Conservation (phyloP, 1,139 yeast genomes). For the Meyerozyma elateridarum region DNA sequence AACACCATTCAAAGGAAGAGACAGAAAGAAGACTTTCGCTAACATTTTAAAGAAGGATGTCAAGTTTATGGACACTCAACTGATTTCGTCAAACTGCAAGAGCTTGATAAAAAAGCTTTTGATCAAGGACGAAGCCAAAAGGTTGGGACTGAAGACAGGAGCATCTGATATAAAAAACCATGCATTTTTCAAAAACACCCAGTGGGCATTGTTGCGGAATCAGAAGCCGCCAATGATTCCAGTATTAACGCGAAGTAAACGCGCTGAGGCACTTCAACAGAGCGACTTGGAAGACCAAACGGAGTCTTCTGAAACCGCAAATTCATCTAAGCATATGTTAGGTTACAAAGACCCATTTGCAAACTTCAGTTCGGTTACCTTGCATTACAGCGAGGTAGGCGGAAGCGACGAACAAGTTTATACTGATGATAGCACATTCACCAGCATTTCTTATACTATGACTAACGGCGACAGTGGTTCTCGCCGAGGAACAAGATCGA, state of each 20-base stretch:
- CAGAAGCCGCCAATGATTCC: slow-evolving; percentile 96
- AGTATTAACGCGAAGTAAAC: slow-evolving; percentile 57
- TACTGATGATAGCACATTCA: slow-evolving; percentile 48
- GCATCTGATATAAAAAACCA: slow-evolving; percentile 92
- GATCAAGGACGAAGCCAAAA: slow-evolving; percentile 80
- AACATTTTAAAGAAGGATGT: slow-evolving; percentile 83
- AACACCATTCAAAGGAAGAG: slow-evolving; percentile 92
- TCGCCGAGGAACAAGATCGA: no score
- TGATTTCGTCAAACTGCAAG: slow-evolving; percentile 71
- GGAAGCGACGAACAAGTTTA: slow-evolving; percentile 30
- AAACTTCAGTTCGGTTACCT: slow-evolving; percentile 81
- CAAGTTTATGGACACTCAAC: slow-evolving; percentile 53
- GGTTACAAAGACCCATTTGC: slow-evolving; percentile 67
- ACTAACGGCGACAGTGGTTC: slow-evolving; percentile 24
- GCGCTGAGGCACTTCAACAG: slow-evolving; percentile 22
- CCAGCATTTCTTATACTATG: slow-evolving; percentile 64
- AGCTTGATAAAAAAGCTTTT: slow-evolving; percentile 73
- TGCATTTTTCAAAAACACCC: slow-evolving; percentile 82
- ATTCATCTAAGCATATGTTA: slow-evolving; percentile 9
- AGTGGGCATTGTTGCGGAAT: slow-evolving; percentile 92
- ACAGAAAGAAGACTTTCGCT: slow-evolving; percentile 83
- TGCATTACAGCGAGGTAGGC: slow-evolving; percentile 64
- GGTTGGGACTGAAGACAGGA: slow-evolving; percentile 88
- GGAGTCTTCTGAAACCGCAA: slow-evolving; percentile 6
- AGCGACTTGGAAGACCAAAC: slow-evolving; percentile 16